Conservation (phyloP, 139 green algal genomes). For the Ettlia oleoabundans region DNA sequence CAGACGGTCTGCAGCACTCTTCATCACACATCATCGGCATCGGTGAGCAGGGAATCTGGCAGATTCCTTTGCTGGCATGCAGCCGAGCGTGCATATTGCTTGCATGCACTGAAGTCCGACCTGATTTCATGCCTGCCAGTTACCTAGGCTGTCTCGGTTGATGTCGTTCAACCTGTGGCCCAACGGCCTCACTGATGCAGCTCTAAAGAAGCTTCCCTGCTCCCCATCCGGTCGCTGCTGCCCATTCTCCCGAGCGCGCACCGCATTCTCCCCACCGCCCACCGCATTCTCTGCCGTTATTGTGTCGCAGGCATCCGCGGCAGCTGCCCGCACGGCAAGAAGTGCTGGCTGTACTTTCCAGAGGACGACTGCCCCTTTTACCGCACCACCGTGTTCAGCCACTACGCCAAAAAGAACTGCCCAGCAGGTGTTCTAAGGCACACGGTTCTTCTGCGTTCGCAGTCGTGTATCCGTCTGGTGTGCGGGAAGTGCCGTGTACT, state of each 20-base stretch:
- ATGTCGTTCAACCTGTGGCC: too few species aligned
- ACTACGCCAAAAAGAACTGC: conserved; percentile 90
- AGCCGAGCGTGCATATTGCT: too few species aligned
- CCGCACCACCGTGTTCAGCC: conserved; percentile 88
- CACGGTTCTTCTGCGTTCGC: neutral
- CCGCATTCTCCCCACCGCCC: too few species aligned
- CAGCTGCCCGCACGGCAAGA: conserved; percentile 79
- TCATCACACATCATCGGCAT: conserved; percentile 88
- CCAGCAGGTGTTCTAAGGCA: conserved; percentile 54
- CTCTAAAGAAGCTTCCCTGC: too few species aligned
- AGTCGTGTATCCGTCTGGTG: neutral
- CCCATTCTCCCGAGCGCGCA: too few species aligned
- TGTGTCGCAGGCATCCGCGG: conserved; percentile 60
- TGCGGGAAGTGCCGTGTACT: neutral
- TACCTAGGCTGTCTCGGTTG: too few species aligned
- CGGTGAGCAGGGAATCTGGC: too few species aligned
- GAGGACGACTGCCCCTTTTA: conserved; percentile 94
- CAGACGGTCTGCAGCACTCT: conserved; percentile 76
- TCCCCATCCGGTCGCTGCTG: too few species aligned
- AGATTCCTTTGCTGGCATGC: too few species aligned
- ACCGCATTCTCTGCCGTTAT: too few species aligned
- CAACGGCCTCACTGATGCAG: neutral
- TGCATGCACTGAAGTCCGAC: too few species aligned
- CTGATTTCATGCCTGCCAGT: too few species aligned
- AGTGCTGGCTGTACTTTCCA: conserved; percentile 96